Evolutionary conservation across 768 basidiomycete genomes (phyloP), one percentile per base, ranked within the genome.

Genomic region (Suillus decipiens): DNA sequence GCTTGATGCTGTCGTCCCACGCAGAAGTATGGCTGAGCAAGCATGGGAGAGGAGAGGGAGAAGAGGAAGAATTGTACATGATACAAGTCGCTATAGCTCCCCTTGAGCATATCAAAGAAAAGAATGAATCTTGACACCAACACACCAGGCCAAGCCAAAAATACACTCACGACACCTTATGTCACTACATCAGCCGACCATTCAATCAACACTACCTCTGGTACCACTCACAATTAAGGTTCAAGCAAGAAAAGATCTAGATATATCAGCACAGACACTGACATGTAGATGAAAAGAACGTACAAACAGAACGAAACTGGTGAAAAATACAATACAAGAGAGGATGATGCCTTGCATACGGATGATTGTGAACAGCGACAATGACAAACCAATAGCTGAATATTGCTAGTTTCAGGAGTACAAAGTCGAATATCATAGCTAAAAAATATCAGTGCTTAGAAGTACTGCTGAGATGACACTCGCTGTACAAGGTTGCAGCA

Each of bases 391-490:
- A 67, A 28, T 73, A 37, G 11, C 64, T 65, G 14, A 61, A 37
- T 28, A 69, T 50, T 3, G 68, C 61, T 34, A 73, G 31, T 22
- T 62, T 28, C 19, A 73, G 28, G 5, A 70, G 63, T 5, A 71
- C 11, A 37, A 72, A 37, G 50, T 74, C 67, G n/a, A n/a, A 72
- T 5, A 61, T 53, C 59, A 61, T 51, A 17, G 71, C 72, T 73
- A 43, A 11, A 36, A 1, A 36, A n/a, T n/a, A n/a, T 36, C 15
- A 7, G 19, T 42, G 7, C 15, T 33, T 6, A 10, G 14, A 66
- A 50, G 11, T 14, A 9, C 12, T 5, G 34, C 7, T 10, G 41
- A 31, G 12, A 28, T 7, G 14, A 11, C 10, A 63, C 72, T 51
- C 1, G 74, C 72, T 70, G 62, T 66, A 73, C 37, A 63, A 4